These are phyloP conservation scores for Colletotrichum theobromicola DNA, from an alignment of 2,329 filamentous ascomycete species.

Conservation along the genomic window DNA sequence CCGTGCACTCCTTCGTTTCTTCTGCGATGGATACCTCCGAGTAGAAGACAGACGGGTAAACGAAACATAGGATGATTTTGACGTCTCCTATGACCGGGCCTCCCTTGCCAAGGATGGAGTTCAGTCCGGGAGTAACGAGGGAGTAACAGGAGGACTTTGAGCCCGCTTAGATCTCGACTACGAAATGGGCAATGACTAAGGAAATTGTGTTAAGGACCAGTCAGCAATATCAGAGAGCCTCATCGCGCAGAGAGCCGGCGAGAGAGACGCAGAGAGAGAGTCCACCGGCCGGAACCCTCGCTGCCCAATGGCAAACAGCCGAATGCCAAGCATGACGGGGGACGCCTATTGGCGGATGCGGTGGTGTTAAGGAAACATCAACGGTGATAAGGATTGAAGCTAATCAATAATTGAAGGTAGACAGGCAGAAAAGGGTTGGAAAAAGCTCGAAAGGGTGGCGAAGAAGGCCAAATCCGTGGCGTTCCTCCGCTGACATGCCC, in stretches of 20 bases:
- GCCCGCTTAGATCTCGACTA: neutral
- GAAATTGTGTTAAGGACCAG: neutral
- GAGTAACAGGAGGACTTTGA: neutral
- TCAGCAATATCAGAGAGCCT: neutral
- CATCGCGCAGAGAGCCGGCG: neutral
- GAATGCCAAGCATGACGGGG: neutral
- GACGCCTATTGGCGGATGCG: neutral
- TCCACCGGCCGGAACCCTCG: neutral
- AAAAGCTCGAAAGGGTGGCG: neutral
- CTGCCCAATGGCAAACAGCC: neutral
- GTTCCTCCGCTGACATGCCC: neutral
- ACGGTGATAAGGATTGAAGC: constrained; percentile 4
- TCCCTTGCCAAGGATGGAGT: neutral
- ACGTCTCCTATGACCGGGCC: neutral
- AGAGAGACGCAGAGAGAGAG: neutral
- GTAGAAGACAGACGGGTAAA: neutral
- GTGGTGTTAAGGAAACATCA: neutral
- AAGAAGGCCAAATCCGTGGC: neutral
- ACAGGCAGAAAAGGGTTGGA: neutral
- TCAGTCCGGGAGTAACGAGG: neutral
- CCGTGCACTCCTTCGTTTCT: neutral
- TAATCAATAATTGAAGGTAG: neutral
- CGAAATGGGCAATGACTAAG: neutral
- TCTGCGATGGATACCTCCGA: neutral
- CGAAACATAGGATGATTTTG: neutral